These are phyloP conservation scores for Neurospora discreta DNA, from an alignment of 495 filamentous ascomycete species.

Conservation along the genomic window DNA sequence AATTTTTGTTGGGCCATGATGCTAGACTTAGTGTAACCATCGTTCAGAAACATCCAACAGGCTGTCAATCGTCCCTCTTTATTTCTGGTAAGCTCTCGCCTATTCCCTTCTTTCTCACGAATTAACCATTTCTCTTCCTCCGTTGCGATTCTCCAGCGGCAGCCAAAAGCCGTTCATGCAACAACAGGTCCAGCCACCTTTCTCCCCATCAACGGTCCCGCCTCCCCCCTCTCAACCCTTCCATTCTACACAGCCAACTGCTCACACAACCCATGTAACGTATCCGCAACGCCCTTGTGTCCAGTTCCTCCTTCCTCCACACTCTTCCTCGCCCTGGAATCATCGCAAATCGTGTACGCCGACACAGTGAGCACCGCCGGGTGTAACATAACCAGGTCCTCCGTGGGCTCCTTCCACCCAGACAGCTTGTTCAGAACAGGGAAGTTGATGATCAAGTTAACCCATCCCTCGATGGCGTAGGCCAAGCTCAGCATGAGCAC, in stretches of 20 bases:
- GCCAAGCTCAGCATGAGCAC: constrained; percentile 35
- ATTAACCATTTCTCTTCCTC: neutral
- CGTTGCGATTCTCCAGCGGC: neutral
- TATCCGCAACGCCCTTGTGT: constrained; percentile 32
- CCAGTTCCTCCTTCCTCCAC: constrained; percentile 43
- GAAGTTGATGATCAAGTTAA: constrained; percentile 14
- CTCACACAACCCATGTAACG: constrained; percentile 42
- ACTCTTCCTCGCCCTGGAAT: constrained; percentile 31
- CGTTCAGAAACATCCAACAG: neutral
- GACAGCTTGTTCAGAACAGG: constrained; percentile 26
- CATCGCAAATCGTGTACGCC: constrained; percentile 34
- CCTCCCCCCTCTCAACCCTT: constrained; percentile 3
- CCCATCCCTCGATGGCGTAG: constrained; percentile 35
- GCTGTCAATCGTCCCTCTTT: neutral
- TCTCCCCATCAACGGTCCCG: neutral
- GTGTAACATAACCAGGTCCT: constrained; percentile 35
- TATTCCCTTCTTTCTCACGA: neutral
- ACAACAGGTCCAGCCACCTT: neutral
- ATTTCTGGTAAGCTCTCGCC: neutral
- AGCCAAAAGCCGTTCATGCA: neutral
- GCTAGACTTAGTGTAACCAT: neutral
- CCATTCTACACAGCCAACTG: constrained; percentile 40
- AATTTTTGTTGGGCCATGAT: neutral
- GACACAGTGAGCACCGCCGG: constrained; percentile 37
- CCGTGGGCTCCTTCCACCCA: constrained; percentile 23